These are phyloP conservation scores for Ceriops tagal DNA, from an alignment of 345 rosid genomes.

Conservation along the genomic window DNA sequence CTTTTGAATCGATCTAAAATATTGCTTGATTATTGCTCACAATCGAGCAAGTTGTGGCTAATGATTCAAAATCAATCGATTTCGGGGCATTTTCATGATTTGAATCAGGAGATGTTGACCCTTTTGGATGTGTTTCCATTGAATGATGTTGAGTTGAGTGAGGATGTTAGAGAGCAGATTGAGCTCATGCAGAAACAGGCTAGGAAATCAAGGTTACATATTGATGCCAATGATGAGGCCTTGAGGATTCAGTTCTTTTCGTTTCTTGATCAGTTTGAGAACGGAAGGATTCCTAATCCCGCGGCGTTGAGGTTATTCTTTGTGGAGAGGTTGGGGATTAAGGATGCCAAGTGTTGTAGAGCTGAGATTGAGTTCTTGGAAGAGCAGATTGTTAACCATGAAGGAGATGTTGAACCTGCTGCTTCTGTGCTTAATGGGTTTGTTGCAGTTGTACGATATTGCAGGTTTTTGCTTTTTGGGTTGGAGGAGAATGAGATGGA, in stretches of 20 bases:
- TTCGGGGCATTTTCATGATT: constrained; percentile 90
- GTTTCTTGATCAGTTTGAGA: constrained; percentile 65
- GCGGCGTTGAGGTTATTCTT: constrained; percentile 49
- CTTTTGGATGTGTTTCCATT: constrained; percentile 86
- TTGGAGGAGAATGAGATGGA: constrained; percentile 58
- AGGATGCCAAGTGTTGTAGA: constrained; percentile 57
- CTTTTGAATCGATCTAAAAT: constrained; percentile 83
- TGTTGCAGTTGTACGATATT: constrained; percentile 73
- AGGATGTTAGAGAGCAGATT: constrained; percentile 77
- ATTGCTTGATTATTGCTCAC: constrained; percentile 69
- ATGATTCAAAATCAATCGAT: constrained; percentile 75
- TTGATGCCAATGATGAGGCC: constrained; percentile 69
- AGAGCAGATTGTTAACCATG: constrained; percentile 81
- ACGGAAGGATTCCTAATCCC: constrained; percentile 47
- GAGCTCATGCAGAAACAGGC: constrained; percentile 66
- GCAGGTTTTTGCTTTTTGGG: constrained; percentile 72
- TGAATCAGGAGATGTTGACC: constrained; percentile 81
- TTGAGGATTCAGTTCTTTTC: constrained; percentile 48
- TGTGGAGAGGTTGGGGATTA: constrained; percentile 53
- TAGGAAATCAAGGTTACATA: constrained; percentile 44
- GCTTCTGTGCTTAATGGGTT: constrained; percentile 77
- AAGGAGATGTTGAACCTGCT: constrained; percentile 81
- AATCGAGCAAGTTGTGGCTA: constrained; percentile 88
- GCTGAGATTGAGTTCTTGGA: constrained; percentile 81
- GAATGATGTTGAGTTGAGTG: constrained; percentile 48